A percentile compares a stretch with the other conserved stretches of the same genome.
phyloP scores from a whole-genome alignment of 768 basidiomycete species.

The Panellus pusillus region DNA sequence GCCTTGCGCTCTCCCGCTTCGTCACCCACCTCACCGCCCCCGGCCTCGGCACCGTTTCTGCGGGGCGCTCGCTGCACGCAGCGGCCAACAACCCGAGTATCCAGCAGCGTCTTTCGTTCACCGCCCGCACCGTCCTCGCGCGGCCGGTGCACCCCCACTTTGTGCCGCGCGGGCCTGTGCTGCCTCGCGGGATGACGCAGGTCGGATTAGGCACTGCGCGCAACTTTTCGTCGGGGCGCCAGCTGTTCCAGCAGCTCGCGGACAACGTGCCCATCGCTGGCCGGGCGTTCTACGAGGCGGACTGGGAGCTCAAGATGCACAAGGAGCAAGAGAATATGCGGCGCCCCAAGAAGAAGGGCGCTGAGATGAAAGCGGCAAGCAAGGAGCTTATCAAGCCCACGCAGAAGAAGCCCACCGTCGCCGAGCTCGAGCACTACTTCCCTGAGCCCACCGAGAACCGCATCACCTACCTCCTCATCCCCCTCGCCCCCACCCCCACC shows the following conservation, averaged over 20 bases:
- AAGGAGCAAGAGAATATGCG: slow-evolving; percentile 40
- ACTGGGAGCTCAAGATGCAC: slow-evolving; percentile 60
- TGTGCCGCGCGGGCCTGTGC: slow-evolving; percentile 56
- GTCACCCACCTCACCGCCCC: slow-evolving; percentile 60
- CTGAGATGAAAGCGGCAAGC: slow-evolving; percentile 25
- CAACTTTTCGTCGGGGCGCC: slow-evolving; percentile 71
- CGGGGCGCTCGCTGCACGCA: slow-evolving; percentile 27
- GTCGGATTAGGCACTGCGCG: slow-evolving; percentile 77
- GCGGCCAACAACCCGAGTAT: slow-evolving; percentile 38
- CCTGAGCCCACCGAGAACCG: slow-evolving; percentile 38
- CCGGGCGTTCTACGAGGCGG: slow-evolving; percentile 73
- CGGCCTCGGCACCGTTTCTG: slow-evolving; percentile 35
- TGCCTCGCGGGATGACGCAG: slow-evolving; percentile 55
- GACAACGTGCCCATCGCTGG: slow-evolving; percentile 79
- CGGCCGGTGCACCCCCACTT: slow-evolving; percentile 47
- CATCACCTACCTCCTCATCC: slow-evolving; percentile 70
- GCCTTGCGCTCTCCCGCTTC: slow-evolving; percentile 54
- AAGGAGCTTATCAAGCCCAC: slow-evolving; percentile 38
- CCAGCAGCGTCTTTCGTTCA: slow-evolving; percentile 56
- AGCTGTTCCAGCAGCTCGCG: slow-evolving; percentile 77
- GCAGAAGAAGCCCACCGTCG: slow-evolving; percentile 17
- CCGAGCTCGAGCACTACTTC: slow-evolving; percentile 65
- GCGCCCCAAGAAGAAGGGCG: slow-evolving; percentile 27
- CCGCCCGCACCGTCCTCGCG: slow-evolving; percentile 50
- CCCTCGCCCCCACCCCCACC: slow-evolving; percentile 75